These are phyloP conservation scores for Aureoboletus auriporus DNA, from an alignment of 768 basidiomycete species.

Conservation along the genomic window DNA sequence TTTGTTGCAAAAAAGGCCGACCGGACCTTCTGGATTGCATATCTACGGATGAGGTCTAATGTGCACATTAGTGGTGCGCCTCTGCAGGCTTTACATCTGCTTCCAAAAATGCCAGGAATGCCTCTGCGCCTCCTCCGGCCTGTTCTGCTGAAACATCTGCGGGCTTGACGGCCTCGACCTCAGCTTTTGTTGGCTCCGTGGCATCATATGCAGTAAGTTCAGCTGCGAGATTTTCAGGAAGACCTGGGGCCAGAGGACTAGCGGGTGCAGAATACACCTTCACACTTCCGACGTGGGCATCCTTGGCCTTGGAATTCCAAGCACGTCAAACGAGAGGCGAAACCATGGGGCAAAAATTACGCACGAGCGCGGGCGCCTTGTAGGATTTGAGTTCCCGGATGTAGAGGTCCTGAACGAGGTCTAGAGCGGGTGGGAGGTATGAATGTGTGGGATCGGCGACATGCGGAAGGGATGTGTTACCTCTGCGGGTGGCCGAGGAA, in stretches of 20 bases:
- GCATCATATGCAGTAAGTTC: conserved; percentile 86
- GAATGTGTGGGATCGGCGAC: conserved; percentile 19
- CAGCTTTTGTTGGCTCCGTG: conserved; percentile 61
- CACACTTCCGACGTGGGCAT: conserved; percentile 85
- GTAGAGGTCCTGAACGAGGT: conserved; percentile 92
- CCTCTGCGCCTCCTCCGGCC: conserved; percentile 53
- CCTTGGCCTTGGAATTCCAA: conserved; percentile 64
- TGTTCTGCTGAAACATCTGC: conserved; percentile 18
- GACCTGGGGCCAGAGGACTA: conserved; percentile 65
- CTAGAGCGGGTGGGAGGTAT: conserved; percentile 37
- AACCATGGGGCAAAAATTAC: conserved; percentile 25
- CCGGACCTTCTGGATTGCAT: too few species aligned
- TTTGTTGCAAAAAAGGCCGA: too few species aligned
- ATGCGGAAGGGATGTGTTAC: conserved; percentile 34
- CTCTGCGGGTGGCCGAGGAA: conserved; percentile 60
- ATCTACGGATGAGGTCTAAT: conserved; percentile 1
- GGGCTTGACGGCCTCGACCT: conserved; percentile 35
- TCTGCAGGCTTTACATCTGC: conserved; percentile 69
- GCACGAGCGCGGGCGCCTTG: conserved; percentile 70
- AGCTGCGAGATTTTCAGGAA: conserved; percentile 82
- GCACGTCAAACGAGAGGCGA: background rate
- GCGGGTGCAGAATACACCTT: conserved; percentile 77
- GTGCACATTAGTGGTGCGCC: conserved; percentile 44
- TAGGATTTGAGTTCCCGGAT: conserved; percentile 85
- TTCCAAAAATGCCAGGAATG: conserved; percentile 78